These are phyloP conservation scores for Haematococcus lacustris DNA, from an alignment of 139 green algal genomes.

Conservation along the genomic window DNA sequence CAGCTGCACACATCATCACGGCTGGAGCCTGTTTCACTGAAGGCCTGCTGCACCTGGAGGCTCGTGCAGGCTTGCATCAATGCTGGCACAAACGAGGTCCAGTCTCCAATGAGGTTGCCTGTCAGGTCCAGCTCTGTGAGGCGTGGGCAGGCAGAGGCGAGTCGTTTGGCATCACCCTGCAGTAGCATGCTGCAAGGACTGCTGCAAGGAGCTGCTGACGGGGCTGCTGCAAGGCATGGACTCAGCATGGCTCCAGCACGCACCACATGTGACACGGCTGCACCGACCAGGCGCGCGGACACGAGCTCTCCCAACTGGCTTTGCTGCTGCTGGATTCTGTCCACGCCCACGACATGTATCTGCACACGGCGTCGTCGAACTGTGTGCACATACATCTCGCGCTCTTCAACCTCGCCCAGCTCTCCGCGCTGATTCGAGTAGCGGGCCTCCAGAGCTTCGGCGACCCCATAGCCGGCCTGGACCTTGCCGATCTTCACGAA, in stretches of 20 bases:
- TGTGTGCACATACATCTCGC: constrained; percentile 43
- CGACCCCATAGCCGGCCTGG: constrained; percentile 26
- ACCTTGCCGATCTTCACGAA: constrained; percentile 67
- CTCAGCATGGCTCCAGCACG: background rate
- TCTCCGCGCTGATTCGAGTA: constrained; percentile 50
- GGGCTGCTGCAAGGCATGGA: background rate
- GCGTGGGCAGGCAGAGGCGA: constrained; percentile 16
- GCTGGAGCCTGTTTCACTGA: background rate
- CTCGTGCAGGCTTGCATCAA: background rate
- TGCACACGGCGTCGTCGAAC: constrained; percentile 27
- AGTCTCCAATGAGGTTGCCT: constrained; percentile 61
- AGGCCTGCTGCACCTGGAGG: background rate
- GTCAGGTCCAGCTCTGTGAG: constrained; percentile 62
- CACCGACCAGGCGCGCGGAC: constrained; percentile 33
- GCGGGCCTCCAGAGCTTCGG: constrained; percentile 36
- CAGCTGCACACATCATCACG: background rate
- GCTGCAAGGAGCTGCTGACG: too few species aligned
- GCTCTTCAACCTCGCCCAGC: constrained; percentile 16
- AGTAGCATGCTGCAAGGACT: background rate
- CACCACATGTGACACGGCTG: constrained; percentile 39
- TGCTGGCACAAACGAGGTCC: constrained; percentile 19
- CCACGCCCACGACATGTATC: constrained; percentile 58
- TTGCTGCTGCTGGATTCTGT: constrained; percentile 44
- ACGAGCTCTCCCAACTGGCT: constrained; percentile 31
- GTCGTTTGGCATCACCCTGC: constrained; percentile 25